Percentiles rank a stretch among this genome's conserved stretches.
Conservation (phyloP, 768 basidiomycete genomes). For the Tylopilus felleus region DNA sequence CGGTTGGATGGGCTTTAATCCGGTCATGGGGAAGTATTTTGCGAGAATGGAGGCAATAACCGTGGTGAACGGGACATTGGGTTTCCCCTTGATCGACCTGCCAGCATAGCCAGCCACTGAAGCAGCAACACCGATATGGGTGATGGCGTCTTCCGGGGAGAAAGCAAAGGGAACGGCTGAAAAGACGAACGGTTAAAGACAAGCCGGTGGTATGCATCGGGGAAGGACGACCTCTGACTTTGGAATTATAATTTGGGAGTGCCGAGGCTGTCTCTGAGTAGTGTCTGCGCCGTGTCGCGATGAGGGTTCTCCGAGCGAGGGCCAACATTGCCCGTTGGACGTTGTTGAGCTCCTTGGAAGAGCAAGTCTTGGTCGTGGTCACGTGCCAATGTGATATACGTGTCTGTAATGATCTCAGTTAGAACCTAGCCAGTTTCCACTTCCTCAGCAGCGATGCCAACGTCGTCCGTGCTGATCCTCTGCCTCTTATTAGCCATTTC, state of each 20-base stretch:
- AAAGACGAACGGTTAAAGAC: constrained; percentile 7
- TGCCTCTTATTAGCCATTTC: constrained; percentile 34
- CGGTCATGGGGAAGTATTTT: constrained; percentile 37
- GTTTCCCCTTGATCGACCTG: constrained; percentile 10
- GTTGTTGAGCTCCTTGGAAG: not conserved
- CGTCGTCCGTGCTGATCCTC: constrained; percentile 24
- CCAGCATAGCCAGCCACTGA: constrained; percentile 31
- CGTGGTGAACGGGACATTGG: constrained; percentile 21
- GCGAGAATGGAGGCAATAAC: constrained; percentile 33
- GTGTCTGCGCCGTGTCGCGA: constrained; percentile 6
- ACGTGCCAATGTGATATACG: constrained; percentile 32
- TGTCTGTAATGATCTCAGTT: constrained; percentile 17
- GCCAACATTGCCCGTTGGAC: constrained; percentile 14
- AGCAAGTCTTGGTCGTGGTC: constrained; percentile 4
- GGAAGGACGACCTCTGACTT: constrained; percentile 38
- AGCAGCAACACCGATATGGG: constrained; percentile 34
- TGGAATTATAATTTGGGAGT: constrained; percentile 28
- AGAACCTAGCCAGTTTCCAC: too few species aligned
- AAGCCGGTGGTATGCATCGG: not conserved
- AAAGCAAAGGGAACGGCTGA: constrained; percentile 53
- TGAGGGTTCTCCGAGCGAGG: not conserved
- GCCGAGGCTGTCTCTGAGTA: constrained; percentile 21
- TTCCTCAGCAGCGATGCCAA: constrained; percentile 21
- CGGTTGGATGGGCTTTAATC: constrained; percentile 42
- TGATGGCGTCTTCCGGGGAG: constrained; percentile 44